Conservation (phyloP, 2,329 filamentous ascomycete species). For the Cercospora canescens region DNA sequence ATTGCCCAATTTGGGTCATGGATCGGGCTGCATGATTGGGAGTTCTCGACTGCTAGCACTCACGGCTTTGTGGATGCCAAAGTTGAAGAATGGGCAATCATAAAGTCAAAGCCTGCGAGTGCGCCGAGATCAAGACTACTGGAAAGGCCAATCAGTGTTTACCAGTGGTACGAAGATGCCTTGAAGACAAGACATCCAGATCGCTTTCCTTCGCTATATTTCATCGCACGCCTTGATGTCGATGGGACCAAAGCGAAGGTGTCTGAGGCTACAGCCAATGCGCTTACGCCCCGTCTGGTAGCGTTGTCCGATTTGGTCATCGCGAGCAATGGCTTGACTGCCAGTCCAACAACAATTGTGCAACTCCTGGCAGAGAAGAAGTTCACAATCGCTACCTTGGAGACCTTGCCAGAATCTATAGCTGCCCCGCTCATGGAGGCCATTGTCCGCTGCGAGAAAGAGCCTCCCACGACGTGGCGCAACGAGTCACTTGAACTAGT, state of each 20-base stretch:
- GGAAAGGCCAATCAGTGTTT: slow-evolving; percentile 30
- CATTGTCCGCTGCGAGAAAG: slow-evolving; percentile 79
- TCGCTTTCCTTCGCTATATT: slow-evolving; percentile 27
- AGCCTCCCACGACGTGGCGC: slow-evolving; percentile 76
- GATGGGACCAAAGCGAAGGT: background rate
- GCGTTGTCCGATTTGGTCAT: slow-evolving; percentile 28
- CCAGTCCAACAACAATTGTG: slow-evolving; percentile 26
- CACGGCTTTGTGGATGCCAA: slow-evolving; percentile 63
- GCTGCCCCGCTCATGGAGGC: slow-evolving; percentile 78
- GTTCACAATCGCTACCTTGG: slow-evolving; percentile 67
- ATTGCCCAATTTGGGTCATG: slow-evolving; percentile 79
- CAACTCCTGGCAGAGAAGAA: slow-evolving; percentile 70
- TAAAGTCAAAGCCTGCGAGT: slow-evolving; percentile 26
- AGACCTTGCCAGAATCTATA: slow-evolving; percentile 84
- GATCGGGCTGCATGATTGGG: slow-evolving; percentile 73
- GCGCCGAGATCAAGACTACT: slow-evolving; percentile 21
- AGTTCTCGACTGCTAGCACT: slow-evolving; percentile 51
- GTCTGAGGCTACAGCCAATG: slow-evolving; percentile 11
- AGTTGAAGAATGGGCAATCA: slow-evolving; percentile 47
- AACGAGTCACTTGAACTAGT: slow-evolving; percentile 71
- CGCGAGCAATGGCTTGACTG: slow-evolving; percentile 25
- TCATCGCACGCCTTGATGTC: slow-evolving; percentile 27
- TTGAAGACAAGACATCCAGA: slow-evolving; percentile 20
- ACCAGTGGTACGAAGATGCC: slow-evolving; percentile 35
- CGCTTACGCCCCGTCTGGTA: slow-evolving; percentile 27